phyloP scores from a whole-genome alignment of 345 rosid species.

The Acer campestre region DNA sequence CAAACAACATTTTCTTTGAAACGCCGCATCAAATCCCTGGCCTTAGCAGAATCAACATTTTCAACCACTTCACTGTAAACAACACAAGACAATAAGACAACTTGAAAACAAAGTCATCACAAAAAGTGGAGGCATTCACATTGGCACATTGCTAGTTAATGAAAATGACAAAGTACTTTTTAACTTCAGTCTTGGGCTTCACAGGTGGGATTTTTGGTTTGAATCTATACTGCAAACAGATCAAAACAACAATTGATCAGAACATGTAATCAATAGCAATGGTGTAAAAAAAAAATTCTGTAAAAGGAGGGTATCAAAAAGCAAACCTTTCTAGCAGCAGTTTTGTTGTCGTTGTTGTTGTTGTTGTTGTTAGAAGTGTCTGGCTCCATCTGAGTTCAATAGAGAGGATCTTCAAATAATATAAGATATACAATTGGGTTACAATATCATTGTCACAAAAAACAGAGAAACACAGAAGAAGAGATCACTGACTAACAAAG shows the following conservation, averaged over 20 bases:
- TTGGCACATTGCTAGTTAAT: background rate
- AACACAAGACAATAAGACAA: background rate
- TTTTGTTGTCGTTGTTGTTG: background rate
- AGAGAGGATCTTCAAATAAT: constrained; percentile 1
- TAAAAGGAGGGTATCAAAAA: background rate
- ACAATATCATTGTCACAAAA: background rate
- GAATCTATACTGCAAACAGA: constrained; percentile 54
- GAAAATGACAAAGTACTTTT: constrained; percentile 49
- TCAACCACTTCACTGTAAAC: constrained; percentile 64
- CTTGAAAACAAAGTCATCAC: background rate
- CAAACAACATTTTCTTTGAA: constrained; percentile 35
- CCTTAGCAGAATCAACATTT: constrained; percentile 49
- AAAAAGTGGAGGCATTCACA: background rate
- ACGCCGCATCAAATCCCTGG: constrained; percentile 66
- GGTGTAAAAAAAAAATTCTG: background rate
- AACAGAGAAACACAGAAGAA: background rate
- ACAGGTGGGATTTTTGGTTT: constrained; percentile 73
- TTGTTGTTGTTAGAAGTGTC: background rate
- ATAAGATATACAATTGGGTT: background rate
- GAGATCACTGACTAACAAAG: too few relatives aligned
- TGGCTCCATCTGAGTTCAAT: constrained; percentile 14
- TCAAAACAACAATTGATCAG: constrained; percentile 14
- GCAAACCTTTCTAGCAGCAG: constrained; percentile 49
- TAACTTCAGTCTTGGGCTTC: constrained; percentile 62
- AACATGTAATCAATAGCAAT: background rate